These are phyloP conservation scores for Yamadazyma kanchanaburiensis DNA, from an alignment of 1,139 yeast genomes.

Conservation along the genomic window DNA sequence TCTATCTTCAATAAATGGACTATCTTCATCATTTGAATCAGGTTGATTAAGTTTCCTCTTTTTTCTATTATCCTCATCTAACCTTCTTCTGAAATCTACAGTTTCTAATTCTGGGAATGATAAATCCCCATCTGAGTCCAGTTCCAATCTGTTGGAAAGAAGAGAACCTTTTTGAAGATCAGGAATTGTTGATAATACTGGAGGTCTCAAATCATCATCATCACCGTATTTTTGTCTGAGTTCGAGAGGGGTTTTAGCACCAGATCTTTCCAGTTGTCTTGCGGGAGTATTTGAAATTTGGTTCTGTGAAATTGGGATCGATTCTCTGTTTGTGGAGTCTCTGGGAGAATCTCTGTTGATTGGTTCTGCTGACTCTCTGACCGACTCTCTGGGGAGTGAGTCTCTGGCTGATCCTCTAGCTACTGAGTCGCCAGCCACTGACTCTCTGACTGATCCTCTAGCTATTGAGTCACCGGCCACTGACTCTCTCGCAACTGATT, in stretches of 20 bases:
- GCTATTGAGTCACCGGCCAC: background rate
- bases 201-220: conserved; percentile 37
- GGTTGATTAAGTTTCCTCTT: conserved; percentile 10
- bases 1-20: conserved; percentile 8
- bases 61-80: conserved; percentile 7
- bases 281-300: conserved; percentile 15
- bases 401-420: conserved; percentile 1
- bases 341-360: conserved; percentile 46
- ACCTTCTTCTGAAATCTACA: conserved; percentile 15
- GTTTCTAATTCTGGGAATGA: conserved; percentile 24
- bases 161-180: conserved; percentile 7
- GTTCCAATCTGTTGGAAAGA: background rate
- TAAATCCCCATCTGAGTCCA: conserved; percentile 14
- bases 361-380: conserved; percentile 12
- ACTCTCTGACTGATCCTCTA: conserved; percentile 7
- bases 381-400: no score
- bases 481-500: conserved; percentile 8
- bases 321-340: conserved; percentile 53
- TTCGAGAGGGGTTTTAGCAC: conserved; percentile 26
- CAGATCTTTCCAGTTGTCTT: conserved; percentile 13
- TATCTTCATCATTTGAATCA: conserved; percentile 7
- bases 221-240: conserved; percentile 22
- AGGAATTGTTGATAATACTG: conserved; percentile 9
- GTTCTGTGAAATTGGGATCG: no score
- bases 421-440: conserved; percentile 1